These are phyloP conservation scores for Nicotiana obtusifolia DNA, from an alignment of 257 asterid genomes.

Conservation along the genomic window DNA sequence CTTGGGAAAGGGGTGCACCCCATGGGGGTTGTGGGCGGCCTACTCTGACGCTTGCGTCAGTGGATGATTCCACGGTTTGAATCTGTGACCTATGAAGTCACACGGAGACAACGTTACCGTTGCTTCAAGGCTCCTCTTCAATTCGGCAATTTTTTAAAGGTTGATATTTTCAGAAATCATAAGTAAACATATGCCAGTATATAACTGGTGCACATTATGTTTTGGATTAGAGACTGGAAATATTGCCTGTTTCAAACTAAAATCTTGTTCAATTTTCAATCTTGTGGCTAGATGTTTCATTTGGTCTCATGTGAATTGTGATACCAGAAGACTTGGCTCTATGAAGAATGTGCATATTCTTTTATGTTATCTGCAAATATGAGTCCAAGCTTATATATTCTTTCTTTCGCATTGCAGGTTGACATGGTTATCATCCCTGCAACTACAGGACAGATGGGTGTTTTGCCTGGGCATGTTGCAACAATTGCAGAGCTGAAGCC, in stretches of 20 bases:
- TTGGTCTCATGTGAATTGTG: neutral
- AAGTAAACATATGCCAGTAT: neutral
- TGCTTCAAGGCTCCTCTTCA: too few species aligned
- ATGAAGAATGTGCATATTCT: neutral
- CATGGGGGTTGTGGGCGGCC: too few species aligned
- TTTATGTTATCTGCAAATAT: neutral
- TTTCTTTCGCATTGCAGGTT: constrained; percentile 40
- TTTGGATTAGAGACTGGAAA: neutral
- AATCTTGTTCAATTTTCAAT: neutral
- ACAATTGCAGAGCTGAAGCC: constrained; percentile 87
- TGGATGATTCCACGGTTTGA: too few species aligned
- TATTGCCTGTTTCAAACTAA: neutral
- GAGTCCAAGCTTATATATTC: neutral
- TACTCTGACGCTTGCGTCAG: too few species aligned
- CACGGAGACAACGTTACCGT: too few species aligned
- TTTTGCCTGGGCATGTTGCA: constrained; percentile 83
- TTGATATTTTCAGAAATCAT: neutral
- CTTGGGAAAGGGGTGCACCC: too few species aligned
- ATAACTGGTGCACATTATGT: neutral
- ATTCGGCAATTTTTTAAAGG: too few species aligned
- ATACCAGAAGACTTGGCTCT: neutral
- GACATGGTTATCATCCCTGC: constrained; percentile 91
- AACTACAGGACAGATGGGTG: constrained; percentile 88
- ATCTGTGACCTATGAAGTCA: too few species aligned
- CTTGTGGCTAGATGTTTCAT: neutral